Percentiles rank a stretch among this genome's conserved stretches.
Evolutionary conservation across 129 eudicot species (phyloP).

Genomic region (Centella asiatica): DNA sequence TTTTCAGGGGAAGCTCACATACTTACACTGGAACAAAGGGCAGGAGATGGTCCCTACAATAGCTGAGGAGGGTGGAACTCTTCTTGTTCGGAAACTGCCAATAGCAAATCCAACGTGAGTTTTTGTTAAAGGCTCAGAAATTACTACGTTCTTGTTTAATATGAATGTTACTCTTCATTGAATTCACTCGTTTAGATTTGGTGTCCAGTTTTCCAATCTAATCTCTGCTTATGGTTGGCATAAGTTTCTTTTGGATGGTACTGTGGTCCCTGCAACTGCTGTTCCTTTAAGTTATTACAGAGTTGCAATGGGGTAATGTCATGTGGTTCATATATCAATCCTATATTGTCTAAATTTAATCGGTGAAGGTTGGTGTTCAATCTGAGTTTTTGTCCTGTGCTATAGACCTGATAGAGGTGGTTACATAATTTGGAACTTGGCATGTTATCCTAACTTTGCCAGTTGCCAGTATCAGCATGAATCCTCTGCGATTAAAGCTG

Average conservation of each 20-base stretch:
- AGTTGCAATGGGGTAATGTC: too few relatives aligned
- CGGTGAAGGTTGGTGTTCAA: too few relatives aligned
- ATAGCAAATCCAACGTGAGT: conserved; percentile 59
- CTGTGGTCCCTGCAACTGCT: too few relatives aligned
- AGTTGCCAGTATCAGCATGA: background rate
- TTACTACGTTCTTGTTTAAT: background rate
- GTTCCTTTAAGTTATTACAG: too few relatives aligned
- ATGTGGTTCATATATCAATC: too few relatives aligned
- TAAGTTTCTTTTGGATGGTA: background rate
- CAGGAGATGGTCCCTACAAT: conserved; percentile 83
- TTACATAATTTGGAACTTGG: background rate
- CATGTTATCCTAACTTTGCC: background rate
- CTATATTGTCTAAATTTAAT: too few relatives aligned
- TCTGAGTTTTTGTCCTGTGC: too few relatives aligned
- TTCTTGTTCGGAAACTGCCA: conserved; percentile 87
- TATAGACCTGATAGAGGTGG: too few relatives aligned
- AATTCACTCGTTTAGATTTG: background rate
- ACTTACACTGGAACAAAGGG: conserved; percentile 79
- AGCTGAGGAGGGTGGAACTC: conserved; percentile 71
- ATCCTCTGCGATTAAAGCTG: background rate
- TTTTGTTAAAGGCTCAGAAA: background rate
- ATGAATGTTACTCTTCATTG: background rate
- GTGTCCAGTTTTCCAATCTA: background rate
- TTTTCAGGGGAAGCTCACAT: conserved; percentile 63
- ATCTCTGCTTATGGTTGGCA: background rate